A percentile compares a stretch with the other conserved stretches of the same genome.
Conservation (phyloP, 805 yeast species). For the Yarrowia keelungensis region DNA sequence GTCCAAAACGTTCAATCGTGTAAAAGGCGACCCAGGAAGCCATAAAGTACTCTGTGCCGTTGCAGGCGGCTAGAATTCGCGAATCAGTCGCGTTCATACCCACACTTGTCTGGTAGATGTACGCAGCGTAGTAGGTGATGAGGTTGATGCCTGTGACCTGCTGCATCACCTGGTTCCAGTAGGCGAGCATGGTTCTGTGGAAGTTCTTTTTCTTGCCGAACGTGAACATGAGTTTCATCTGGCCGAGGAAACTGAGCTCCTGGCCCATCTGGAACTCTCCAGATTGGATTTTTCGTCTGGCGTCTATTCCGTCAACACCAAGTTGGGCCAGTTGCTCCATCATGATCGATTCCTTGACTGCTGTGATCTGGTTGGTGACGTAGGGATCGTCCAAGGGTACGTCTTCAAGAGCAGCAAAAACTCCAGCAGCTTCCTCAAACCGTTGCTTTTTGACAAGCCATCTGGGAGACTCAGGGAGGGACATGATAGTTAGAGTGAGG, state of each 20-base stretch:
- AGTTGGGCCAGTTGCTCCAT: constrained; percentile 19
- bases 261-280: constrained; percentile 15
- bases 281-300: neutral
- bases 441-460: constrained; percentile 74
- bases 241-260: constrained; percentile 10
- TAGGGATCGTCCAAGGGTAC: constrained; percentile 22
- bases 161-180: constrained; percentile 61
- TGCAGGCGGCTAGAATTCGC: constrained; percentile 45
- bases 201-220: constrained; percentile 38
- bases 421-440: constrained; percentile 55
- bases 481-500: constrained; percentile 64
- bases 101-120: constrained; percentile 68
- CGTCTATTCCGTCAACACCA: constrained; percentile 5
- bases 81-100: constrained; percentile 54
- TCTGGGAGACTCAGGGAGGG: constrained; percentile 86
- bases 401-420: constrained; percentile 43
- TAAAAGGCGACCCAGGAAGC: constrained; percentile 60
- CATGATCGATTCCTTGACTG: constrained; percentile 24
- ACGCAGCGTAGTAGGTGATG: constrained; percentile 86
- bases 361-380: constrained; percentile 3
- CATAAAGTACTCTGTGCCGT: constrained; percentile 63
- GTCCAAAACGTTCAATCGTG: constrained; percentile 58
- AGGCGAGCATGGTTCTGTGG: constrained; percentile 48
- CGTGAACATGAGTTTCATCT: constrained; percentile 22
- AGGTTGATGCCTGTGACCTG: constrained; percentile 92